A percentile compares a stretch with the other conserved stretches of the same genome.
These are phyloP conservation scores for Coniochaeta prunicola DNA, from an alignment of 2,329 filamentous ascomycete species.

Conservation along the genomic window DNA sequence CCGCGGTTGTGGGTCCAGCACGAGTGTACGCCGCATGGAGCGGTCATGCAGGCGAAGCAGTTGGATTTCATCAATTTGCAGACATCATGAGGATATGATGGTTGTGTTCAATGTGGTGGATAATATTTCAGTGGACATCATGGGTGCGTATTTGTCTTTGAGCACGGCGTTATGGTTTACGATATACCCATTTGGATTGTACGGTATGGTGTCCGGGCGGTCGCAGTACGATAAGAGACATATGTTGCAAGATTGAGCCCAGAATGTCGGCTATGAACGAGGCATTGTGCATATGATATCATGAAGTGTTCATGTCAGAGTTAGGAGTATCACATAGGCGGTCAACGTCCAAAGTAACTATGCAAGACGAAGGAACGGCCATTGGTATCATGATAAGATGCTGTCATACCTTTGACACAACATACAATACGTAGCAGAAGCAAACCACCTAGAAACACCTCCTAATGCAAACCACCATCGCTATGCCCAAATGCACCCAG, in stretches of 20 bases:
- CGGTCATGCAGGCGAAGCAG: conserved; percentile 1
- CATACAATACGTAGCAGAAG: not conserved
- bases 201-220: not conserved
- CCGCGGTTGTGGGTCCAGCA: not conserved
- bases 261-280: not conserved
- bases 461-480: not conserved
- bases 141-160: not conserved
- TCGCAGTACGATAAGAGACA: too few species aligned
- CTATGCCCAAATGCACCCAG: not conserved
- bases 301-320: too few species aligned
- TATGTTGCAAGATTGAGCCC: too few species aligned
- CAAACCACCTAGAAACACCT: not conserved
- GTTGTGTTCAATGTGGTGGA: not conserved
- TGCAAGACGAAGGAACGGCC: not conserved
- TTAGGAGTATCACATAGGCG: not conserved
- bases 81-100: not conserved
- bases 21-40: not conserved
- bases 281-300: not conserved
- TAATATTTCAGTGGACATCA: not conserved
- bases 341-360: not conserved
- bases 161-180: not conserved
- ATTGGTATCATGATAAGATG: not conserved
- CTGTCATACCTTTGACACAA: not conserved
- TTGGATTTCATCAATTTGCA: conserved; percentile 1
- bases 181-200: not conserved